Percentiles rank a stretch among this genome's conserved stretches.
phyloP scores from a whole-genome alignment of 2,329 filamentous ascomycete genomes.

The Madurella fahalii region DNA sequence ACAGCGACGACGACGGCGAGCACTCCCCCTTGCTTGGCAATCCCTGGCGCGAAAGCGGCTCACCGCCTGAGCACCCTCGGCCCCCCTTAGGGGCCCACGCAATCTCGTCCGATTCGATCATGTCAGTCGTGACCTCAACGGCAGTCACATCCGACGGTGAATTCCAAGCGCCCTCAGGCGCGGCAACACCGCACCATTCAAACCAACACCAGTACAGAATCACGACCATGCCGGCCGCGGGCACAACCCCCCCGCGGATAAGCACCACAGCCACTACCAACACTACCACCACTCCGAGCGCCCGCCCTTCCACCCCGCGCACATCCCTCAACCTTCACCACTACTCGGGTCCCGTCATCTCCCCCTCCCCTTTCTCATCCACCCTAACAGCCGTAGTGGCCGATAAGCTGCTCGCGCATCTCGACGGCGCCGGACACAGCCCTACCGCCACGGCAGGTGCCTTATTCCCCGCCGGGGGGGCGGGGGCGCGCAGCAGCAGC shows the following conservation, averaged over 20 bases:
- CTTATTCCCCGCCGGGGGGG: neutral
- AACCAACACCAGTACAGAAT: neutral
- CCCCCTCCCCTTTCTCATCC: slow-evolving; percentile 56
- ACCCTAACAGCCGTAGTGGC: slow-evolving; percentile 56
- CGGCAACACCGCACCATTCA: neutral
- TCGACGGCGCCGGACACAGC: slow-evolving; percentile 37
- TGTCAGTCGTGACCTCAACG: slow-evolving; percentile 8
- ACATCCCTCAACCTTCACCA: slow-evolving; percentile 35
- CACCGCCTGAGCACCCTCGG: slow-evolving; percentile 5
- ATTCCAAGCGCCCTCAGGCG: neutral
- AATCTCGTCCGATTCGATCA: slow-evolving; percentile 29
- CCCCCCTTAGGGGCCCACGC: slow-evolving; percentile 17
- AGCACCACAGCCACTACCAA: neutral
- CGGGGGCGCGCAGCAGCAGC: neutral
- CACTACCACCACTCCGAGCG: slow-evolving; percentile 3
- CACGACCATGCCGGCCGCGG: neutral
- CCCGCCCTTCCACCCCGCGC: slow-evolving; percentile 30
- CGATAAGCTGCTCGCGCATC: slow-evolving; percentile 49
- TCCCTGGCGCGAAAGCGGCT: slow-evolving; percentile 37
- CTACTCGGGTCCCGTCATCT: slow-evolving; percentile 33
- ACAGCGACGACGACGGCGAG: slow-evolving; percentile 11
- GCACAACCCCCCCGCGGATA: slow-evolving; percentile 13
- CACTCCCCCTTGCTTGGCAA: slow-evolving; percentile 40
- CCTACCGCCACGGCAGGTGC: neutral
- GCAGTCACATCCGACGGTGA: slow-evolving; percentile 24